These are phyloP conservation scores for Ilex asprella DNA, from an alignment of 257 asterid genomes.

Conservation along the genomic window DNA sequence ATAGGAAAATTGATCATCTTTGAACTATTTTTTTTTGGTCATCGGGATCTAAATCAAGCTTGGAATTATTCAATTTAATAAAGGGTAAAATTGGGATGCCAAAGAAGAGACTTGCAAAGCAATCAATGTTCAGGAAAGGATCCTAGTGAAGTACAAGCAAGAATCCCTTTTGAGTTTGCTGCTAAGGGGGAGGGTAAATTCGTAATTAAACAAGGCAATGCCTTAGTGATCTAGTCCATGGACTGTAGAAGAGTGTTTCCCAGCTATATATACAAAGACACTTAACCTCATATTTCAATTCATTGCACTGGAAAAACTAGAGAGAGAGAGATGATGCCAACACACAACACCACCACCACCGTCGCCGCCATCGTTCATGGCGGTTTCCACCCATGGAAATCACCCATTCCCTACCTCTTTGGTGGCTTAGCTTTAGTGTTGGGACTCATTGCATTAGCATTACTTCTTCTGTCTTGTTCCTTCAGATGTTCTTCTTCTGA, in stretches of 20 bases:
- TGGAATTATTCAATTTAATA: too few relatives aligned
- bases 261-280: constrained; percentile 9
- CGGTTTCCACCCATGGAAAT: too few relatives aligned
- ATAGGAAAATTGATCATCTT: too few relatives aligned
- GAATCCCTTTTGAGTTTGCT: constrained; percentile 17
- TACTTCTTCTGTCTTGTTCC: constrained; percentile 37
- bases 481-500: constrained; percentile 13
- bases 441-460: constrained; percentile 35
- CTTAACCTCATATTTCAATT: not conserved
- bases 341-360: constrained; percentile 2
- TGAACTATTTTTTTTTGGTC: too few relatives aligned
- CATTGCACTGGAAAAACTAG: not conserved
- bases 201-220: too few relatives aligned
- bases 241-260: not conserved
- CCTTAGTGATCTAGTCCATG: not conserved
- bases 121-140: constrained; percentile 24
- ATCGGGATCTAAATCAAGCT: too few relatives aligned
- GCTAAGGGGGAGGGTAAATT: too few relatives aligned
- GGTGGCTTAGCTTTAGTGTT: constrained; percentile 26
- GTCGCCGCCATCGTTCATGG: constrained; percentile 1
- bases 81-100: too few relatives aligned
- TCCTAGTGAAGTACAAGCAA: constrained; percentile 27
- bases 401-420: too few relatives aligned
- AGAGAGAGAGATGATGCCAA: constrained; percentile 4
- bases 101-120: constrained; percentile 21